Evolutionary conservation across 345 rosid genomes (phyloP), one percentile per base, ranked within the genome.

Genomic region (Dovyalis caffra): DNA sequence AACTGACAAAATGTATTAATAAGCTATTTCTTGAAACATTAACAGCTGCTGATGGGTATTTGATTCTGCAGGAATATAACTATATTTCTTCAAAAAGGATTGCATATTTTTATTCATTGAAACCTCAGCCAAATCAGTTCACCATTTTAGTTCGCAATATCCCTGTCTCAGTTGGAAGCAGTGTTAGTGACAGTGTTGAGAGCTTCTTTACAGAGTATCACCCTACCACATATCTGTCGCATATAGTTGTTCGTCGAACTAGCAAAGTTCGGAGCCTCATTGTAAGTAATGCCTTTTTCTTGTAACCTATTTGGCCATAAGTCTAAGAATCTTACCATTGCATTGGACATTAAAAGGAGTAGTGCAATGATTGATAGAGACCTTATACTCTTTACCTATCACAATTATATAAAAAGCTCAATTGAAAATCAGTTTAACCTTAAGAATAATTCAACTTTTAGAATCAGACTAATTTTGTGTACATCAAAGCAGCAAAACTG

Each of bases 61-160:
- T 79, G 37, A 45, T 84, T 76, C 56, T 85, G 85, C 89, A 92
- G 99, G 99, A 95, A 79, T 95, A 86, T 60, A 92, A 79, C 45
- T 86, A 88, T 73, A 83, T 92, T 78, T 83, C 89, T 12, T 80
- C 79, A 60, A 90, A 90, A 88, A 89, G 99, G 85, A 88, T 91
- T 49, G 90, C 85, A 69, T 91, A 86, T 84, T 95, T 92, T 81
- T 74, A 80, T 86, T 87, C 86, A 71, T 87, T 98, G 43, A 88
- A 86, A 84, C 94, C 97, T 86, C 95, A 91, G 85, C 94, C 97
- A 16, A 90, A 91, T 31, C 99, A 95, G 79, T 95, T 91, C 85
- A 95, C 97, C 74, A 80, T 92, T 79, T 83, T 95, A 81, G 97
- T 92, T 66, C 94, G 92, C 9, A 77, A 90, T 77, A 81, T 95